Conservation (phyloP, 331 rosid genomes). For the Stylosanthes scabra region DNA sequence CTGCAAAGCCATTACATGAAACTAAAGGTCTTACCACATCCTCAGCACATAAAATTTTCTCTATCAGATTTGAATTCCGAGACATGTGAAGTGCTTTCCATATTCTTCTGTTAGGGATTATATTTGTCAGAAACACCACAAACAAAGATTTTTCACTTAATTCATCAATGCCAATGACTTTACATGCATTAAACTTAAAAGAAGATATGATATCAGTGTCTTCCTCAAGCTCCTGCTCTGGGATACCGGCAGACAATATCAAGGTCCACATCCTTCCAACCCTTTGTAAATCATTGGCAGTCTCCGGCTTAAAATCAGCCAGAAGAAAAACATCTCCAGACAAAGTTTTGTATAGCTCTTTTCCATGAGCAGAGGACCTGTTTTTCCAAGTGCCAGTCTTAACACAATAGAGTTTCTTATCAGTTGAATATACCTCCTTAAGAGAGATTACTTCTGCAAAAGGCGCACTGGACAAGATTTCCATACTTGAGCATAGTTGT, state of each 20-base stretch:
- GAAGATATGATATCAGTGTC: conserved; percentile 18
- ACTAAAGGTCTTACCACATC: conserved; percentile 42
- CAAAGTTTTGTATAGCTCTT: conserved; percentile 61
- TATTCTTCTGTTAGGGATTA: conserved; percentile 50
- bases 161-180: conserved; percentile 32
- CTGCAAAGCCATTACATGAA: conserved; percentile 17
- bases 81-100: conserved; percentile 63
- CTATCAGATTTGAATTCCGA: conserved; percentile 33
- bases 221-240: conserved; percentile 25
- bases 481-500: conserved; percentile 53
- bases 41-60: conserved; percentile 37
- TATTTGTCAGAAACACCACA: conserved; percentile 55
- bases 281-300: conserved; percentile 52
- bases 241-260: conserved; percentile 37
- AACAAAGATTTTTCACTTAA: conserved; percentile 37
- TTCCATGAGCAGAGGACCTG: conserved; percentile 40
- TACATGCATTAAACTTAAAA: conserved; percentile 43
- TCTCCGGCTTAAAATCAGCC: conserved; percentile 57
- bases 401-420: conserved; percentile 41
- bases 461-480: conserved; percentile 49
- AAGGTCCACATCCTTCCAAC: conserved; percentile 53
- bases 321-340: conserved; percentile 66
- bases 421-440: conserved; percentile 29
- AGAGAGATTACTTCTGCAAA: conserved; percentile 55
- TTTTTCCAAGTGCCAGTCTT: conserved; percentile 55